Conservation (phyloP, 164 flowering plant genomes). For the Vitis labrusca region DNA sequence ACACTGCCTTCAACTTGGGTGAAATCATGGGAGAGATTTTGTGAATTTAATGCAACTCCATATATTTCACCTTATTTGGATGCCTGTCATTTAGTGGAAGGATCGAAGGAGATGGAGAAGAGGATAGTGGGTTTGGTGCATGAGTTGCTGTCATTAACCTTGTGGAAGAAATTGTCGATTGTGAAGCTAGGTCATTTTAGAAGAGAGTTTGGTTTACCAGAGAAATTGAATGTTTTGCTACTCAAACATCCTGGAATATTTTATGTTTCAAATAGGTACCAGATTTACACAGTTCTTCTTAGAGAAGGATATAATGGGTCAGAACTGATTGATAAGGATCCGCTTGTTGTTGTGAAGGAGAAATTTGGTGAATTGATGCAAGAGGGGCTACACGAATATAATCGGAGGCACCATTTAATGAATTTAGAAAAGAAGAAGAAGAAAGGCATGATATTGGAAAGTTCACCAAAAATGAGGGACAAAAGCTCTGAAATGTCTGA, state of each 20-base stretch:
- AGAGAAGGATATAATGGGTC: slow-evolving; percentile 79
- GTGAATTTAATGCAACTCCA: slow-evolving; percentile 66
- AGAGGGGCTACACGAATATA: slow-evolving; percentile 84
- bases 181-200: slow-evolving; percentile 75
- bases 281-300: slow-evolving; percentile 81
- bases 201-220: slow-evolving; percentile 77
- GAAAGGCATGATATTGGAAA: slow-evolving; percentile 37
- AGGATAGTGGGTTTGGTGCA: slow-evolving; percentile 78
- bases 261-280: slow-evolving; percentile 85
- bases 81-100: slow-evolving; percentile 45
- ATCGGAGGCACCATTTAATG: slow-evolving; percentile 45
- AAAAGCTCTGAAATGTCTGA: slow-evolving; percentile 32
- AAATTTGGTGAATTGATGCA: slow-evolving; percentile 94
- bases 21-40: slow-evolving; percentile 72
- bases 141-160: slow-evolving; percentile 75
- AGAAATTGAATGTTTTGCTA: slow-evolving; percentile 61
- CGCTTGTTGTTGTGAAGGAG: slow-evolving; percentile 84
- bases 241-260: slow-evolving; percentile 90
- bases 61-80: slow-evolving; percentile 80
- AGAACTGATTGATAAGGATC: slow-evolving; percentile 77
- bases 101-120: slow-evolving; percentile 80
- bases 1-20: slow-evolving; percentile 75
- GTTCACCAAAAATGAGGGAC: slow-evolving; percentile 27
- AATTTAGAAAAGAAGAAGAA: slow-evolving; percentile 71
- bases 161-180: slow-evolving; percentile 91